A percentile compares a stretch with the other conserved stretches of the same genome.
Conservation (phyloP, 345 rosid species). For the Salix viminalis region DNA sequence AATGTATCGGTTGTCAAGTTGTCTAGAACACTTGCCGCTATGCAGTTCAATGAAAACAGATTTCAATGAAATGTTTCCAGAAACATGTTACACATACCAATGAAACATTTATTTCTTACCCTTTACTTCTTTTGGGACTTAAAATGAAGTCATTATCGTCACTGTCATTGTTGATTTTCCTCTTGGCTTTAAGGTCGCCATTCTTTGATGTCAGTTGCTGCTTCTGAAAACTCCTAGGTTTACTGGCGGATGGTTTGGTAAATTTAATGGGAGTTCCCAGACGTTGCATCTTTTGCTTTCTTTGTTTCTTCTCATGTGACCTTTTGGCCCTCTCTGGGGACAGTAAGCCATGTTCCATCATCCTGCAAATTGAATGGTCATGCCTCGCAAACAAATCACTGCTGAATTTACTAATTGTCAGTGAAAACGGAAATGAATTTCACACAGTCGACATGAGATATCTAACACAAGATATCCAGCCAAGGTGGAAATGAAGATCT, state of each 20-base stretch:
- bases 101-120: conserved; percentile 30
- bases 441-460: background rate
- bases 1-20: conserved; percentile 11
- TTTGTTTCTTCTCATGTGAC: conserved; percentile 81
- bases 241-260: conserved; percentile 34
- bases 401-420: too few species aligned
- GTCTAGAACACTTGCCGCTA: conserved; percentile 13
- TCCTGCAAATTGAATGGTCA: conserved; percentile 44
- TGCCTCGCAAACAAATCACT: background rate
- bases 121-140: conserved; percentile 72
- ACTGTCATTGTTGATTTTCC: conserved; percentile 43
- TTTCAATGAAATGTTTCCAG: conserved; percentile 19
- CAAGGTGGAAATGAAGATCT: background rate
- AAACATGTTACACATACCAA: conserved; percentile 14
- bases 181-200: conserved; percentile 63
- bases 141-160: conserved; percentile 48
- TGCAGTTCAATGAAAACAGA: conserved; percentile 15
- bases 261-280: conserved; percentile 62
- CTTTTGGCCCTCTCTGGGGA: conserved; percentile 67
- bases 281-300: conserved; percentile 73
- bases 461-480: background rate
- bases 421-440: background rate
- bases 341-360: conserved; percentile 96
- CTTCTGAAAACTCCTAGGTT: conserved; percentile 62
- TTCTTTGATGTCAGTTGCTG: conserved; percentile 51